Evolutionary conservation across 1,284 basidiomycete species (phyloP), one percentile per base, ranked within the genome.

Genomic region (Ceratobasidium sp.): DNA sequence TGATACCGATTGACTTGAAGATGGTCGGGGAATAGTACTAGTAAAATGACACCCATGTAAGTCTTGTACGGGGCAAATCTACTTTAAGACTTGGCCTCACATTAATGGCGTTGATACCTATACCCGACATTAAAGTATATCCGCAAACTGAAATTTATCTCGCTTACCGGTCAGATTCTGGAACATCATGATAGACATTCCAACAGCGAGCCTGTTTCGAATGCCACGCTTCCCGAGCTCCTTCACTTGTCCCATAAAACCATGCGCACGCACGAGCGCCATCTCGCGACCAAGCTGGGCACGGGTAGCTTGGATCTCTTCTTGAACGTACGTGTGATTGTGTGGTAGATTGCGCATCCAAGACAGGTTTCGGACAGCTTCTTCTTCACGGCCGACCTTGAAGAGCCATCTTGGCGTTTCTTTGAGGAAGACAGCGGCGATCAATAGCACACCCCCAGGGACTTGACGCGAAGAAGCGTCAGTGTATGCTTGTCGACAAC

Each of bases 351-450:
- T 77, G 3, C 86, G 83, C 31, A 86, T 79, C 37, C 80, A 81
- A 14, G 80, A 80, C 34, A 87, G 83, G 74, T 84, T 85, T 39
- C 77, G 78, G 22, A 84, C 79, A 0, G 84, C 84, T 43, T 83
- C 77, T 7, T 80, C 80, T 58, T 82, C 81, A 4, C 81, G 81
- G 16, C 84, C 84, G n/a, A 83, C 81, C 5, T 83, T 81, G 62
- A 86, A 80, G 13, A 88, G 82, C 83, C 85, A 86, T 1, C 85
- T 81, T 0, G 87, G 87, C 0, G 86, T 86, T 76, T 88, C 86
- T 46, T 81, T 80, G 24, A 87, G 79, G 78, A 86, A 84, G 59
- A 85, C 78, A 0, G 82, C 79, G n/a, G 83, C 84, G 53, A 85
- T 72, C 58, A 83, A 79, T 46, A 86, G 81, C 7, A 86, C 48